Percentiles rank a stretch among this genome's conserved stretches.
phyloP scores from a whole-genome alignment of 257 asterid genomes.

The Dorcoceras hygrometricum region DNA sequence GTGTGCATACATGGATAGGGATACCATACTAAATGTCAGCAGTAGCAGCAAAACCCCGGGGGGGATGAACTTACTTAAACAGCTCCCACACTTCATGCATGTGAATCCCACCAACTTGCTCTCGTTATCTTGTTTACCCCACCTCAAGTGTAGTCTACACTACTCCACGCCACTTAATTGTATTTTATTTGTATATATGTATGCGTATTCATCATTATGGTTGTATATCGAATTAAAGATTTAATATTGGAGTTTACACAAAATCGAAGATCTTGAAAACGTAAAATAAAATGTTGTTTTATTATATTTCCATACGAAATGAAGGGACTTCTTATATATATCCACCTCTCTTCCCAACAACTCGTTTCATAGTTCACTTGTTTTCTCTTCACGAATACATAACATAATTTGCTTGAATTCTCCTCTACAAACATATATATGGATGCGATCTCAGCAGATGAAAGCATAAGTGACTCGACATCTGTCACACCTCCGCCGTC shows the following conservation, averaged over 20 bases:
- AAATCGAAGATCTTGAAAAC: constrained; percentile 1
- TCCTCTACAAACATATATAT: constrained; percentile 11
- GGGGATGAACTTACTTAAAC: constrained; percentile 48
- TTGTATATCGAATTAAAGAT: too few species aligned
- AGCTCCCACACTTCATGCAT: constrained; percentile 54
- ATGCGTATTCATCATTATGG: background rate
- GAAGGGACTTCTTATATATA: constrained; percentile 26
- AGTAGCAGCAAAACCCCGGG: constrained; percentile 48
- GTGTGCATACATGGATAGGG: constrained; percentile 8
- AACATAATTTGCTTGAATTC: background rate
- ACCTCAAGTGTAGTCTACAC: background rate
- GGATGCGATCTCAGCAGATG: constrained; percentile 55
- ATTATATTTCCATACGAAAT: constrained; percentile 12
- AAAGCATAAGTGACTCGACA: constrained; percentile 49
- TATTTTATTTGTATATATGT: background rate
- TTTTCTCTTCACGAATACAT: background rate
- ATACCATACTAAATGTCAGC: constrained; percentile 33
- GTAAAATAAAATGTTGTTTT: background rate
- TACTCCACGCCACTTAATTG: background rate
- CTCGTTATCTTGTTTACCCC: constrained; percentile 20
- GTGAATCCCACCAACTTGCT: constrained; percentile 56
- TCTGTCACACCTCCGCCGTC: constrained; percentile 35
- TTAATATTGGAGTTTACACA: background rate
- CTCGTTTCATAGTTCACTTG: constrained; percentile 23
- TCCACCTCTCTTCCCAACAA: constrained; percentile 16